Evolutionary conservation across 495 filamentous ascomycete species (phyloP), one percentile per base, ranked within the genome.

Genomic region (Penicillium cosmopolitanum): DNA sequence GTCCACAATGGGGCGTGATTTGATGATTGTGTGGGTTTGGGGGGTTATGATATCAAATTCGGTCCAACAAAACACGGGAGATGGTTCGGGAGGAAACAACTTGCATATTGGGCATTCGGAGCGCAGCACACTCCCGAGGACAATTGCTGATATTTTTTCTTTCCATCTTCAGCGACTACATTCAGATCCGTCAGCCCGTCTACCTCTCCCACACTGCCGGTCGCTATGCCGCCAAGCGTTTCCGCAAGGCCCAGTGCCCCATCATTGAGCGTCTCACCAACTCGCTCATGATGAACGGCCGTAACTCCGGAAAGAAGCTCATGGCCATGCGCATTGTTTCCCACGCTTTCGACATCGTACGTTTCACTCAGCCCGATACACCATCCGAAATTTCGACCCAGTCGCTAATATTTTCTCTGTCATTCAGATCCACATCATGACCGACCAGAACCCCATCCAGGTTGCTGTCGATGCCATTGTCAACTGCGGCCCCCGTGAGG

Each of bases 271-370:
- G 95, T 77, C 89, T 99, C 61, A 98, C 96, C 83, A 99, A 99
- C 87, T 98, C 95, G 25, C 87, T 99, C 69, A 99, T 99, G 95
- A 98, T 98, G 96, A 96, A 99, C 87, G 95, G 95, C 76, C 96
- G 95, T 81, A 99, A 99, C 89, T 98, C 96, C 90, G 95, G 95
- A 82, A 99, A 99, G 89, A 99, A 99, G 91, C 89, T 98, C 65
- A 96, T 96, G 92, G 96, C 95, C 75, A 93, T 97, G 78, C 93
- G 95, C 79, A 99, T 99, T 64, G 94, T 99, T 72, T 93, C 94
- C 62, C 95, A 99, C 83, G 80, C 94, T 68, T 99, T 99, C 80
- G 96, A 97, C 84, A 98, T 99, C 76, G 93, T 97, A 87, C 80
- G 93, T 85, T 55, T 44, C 44, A 52, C 5, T 59, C 55, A 18